Conservation (phyloP, 768 basidiomycete species). For the Arthromyces matolae region DNA sequence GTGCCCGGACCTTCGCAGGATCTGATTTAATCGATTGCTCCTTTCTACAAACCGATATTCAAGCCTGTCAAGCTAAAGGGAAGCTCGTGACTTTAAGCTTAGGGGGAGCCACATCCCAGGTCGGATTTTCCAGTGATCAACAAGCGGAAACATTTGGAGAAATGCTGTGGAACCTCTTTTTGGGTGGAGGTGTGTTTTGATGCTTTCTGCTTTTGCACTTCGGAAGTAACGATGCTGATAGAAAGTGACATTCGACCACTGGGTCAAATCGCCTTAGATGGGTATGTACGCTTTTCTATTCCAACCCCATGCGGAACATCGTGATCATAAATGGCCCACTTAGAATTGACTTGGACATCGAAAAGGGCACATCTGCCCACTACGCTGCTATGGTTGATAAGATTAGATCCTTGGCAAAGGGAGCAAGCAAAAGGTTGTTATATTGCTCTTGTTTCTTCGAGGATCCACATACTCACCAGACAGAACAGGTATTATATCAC, state of each 20-base stretch:
- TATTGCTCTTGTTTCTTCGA: neutral
- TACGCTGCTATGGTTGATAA: constrained; percentile 52
- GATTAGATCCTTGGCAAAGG: constrained; percentile 45
- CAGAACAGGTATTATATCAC: constrained; percentile 57
- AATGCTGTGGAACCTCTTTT: constrained; percentile 66
- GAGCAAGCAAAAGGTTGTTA: constrained; percentile 46
- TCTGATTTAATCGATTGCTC: constrained; percentile 62
- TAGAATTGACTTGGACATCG: constrained; percentile 69
- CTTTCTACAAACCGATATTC: constrained; percentile 57
- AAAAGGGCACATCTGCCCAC: constrained; percentile 49
- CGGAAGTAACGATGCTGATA: constrained; percentile 11
- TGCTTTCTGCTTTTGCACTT: neutral
- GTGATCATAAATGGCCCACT: neutral
- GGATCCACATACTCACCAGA: neutral
- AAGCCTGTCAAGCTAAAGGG: constrained; percentile 60
- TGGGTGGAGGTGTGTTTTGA: constrained; percentile 38
- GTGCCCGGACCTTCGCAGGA: constrained; percentile 49
- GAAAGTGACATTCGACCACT: constrained; percentile 54
- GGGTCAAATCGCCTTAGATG: constrained; percentile 64
- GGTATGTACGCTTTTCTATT: constrained; percentile 35
- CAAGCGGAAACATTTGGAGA: constrained; percentile 54
- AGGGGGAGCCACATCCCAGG: constrained; percentile 57
- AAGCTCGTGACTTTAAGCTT: constrained; percentile 52
- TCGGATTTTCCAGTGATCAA: constrained; percentile 49
- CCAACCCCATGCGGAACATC: neutral